phyloP scores from a whole-genome alignment of 371 early-diverging fungal species.

The Basidiobolus meristosporus region DNA sequence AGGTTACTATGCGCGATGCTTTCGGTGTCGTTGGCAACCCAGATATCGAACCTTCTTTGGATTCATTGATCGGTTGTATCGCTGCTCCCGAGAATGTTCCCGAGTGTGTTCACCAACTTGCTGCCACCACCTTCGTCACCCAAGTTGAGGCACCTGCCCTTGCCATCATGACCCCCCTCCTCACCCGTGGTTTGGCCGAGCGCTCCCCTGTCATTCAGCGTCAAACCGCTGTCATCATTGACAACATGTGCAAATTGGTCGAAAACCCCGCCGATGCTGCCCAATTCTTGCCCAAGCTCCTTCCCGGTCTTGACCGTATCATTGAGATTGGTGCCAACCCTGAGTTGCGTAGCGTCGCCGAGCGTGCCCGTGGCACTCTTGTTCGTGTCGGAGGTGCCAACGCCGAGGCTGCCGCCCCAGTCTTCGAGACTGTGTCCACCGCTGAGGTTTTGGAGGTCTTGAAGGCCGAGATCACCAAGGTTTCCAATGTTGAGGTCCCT shows the following conservation, averaged over 20 bases:
- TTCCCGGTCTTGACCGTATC: slow-evolving; percentile 56
- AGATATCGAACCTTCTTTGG: slow-evolving; percentile 41
- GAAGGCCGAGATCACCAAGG: slow-evolving; percentile 8
- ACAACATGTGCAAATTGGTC: slow-evolving; percentile 74
- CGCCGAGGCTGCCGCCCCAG: slow-evolving; percentile 7
- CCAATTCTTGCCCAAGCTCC: slow-evolving; percentile 59
- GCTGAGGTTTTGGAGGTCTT: too few species aligned
- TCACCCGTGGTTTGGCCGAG: slow-evolving; percentile 52
- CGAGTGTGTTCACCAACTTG: slow-evolving; percentile 37
- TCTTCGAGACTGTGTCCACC: slow-evolving; percentile 2
- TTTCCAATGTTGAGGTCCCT: slow-evolving; percentile 8
- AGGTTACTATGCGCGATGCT: slow-evolving; percentile 18
- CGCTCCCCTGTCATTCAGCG: slow-evolving; percentile 43
- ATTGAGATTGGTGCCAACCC: slow-evolving; percentile 62
- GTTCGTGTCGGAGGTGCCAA: slow-evolving; percentile 32
- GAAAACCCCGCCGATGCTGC: slow-evolving; percentile 58
- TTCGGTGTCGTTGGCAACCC: slow-evolving; percentile 31
- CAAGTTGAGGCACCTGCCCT: slow-evolving; percentile 61
- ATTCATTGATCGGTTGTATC: slow-evolving; percentile 34
- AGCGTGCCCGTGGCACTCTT: slow-evolving; percentile 28
- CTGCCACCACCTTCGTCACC: slow-evolving; percentile 53
- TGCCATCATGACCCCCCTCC: slow-evolving; percentile 61
- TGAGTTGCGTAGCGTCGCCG: slow-evolving; percentile 50
- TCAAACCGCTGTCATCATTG: slow-evolving; percentile 64
- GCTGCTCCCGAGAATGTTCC: slow-evolving; percentile 41